Evolutionary conservation across 1,139 yeast genomes (phyloP), one percentile per base, ranked within the genome.

Genomic region (Yamadazyma spencermartinsiae): DNA sequence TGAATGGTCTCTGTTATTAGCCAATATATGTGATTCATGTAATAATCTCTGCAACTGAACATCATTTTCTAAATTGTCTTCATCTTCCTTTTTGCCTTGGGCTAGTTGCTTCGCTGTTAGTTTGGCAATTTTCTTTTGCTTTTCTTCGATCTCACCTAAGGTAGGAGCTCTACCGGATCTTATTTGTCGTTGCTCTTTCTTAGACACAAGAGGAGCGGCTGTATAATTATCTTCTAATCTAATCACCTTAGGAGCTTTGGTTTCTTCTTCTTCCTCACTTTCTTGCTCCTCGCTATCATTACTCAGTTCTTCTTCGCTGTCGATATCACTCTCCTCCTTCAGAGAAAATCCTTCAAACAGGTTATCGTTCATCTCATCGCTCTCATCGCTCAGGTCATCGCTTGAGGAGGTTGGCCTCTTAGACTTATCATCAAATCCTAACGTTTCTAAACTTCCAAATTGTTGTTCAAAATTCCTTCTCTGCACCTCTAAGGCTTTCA

Each of bases 21-120:
- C 75, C 39, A 92, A 66, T 27, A 92, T 83, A 56, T 89, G 96
- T 0, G 97, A 89, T 59, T 92, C 98, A 44, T 75, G 74, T 26
- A 92, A 67, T 31, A 92, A 75, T 41, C 96, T 66, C 57, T 90
- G 96, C 33, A 92, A 68, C 47, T 86, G 94, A 19, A 89, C 54
- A 60, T 90, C 98, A 49, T 90, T 86, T 43, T 85, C 78, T 40
- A 89, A 57, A 53, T 87, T 81, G 21, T 70, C 76, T 4, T 55
- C 56, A 29, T 72, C 76, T 46, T 71, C 76, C 38, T 60, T 51
- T 2, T 56, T 56, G 2, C 55, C 55, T 36, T 56, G 56, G 4
- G 46, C 50, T 34, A 50, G 54, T 44, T 63, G 69, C 33, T 58
- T 60, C 28, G 55, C 54, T n/a, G 64, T 52, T 35, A 58, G 45